phyloP scores from a whole-genome alignment of 108 stramenopile genomes.

The Nitzschia sp. region DNA sequence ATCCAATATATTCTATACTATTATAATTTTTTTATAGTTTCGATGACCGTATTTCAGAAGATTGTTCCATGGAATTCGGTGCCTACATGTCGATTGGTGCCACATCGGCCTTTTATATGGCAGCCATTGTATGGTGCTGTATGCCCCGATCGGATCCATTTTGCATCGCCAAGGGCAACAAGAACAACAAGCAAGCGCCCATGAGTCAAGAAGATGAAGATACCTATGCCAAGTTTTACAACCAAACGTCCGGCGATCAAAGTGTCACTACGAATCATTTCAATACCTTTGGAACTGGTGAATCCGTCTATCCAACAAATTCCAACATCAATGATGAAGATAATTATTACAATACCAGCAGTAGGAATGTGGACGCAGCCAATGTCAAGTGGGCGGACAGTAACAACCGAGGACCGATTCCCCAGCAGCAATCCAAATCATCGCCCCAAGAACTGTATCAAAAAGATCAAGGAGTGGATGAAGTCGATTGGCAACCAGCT shows the following conservation, averaged over 20 bases:
- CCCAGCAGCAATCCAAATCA: background rate
- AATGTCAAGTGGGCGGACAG: conserved; percentile 1
- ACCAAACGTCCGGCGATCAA: no score
- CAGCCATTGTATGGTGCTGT: conserved; percentile 10
- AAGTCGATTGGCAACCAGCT: background rate
- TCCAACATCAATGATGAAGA: background rate
- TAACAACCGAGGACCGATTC: conserved; percentile 3
- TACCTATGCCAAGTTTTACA: background rate
- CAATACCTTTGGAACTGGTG: background rate
- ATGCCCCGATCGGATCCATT: background rate
- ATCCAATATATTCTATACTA: no score
- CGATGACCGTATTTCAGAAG: background rate
- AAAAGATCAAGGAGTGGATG: background rate
- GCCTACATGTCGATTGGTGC: conserved; percentile 1
- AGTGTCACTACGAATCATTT: no score
- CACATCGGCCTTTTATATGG: conserved; percentile 5
- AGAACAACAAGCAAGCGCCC: background rate
- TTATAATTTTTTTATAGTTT: conserved; percentile 5
- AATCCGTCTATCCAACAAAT: background rate
- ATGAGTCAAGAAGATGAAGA: conserved; percentile 4
- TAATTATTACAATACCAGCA: background rate
- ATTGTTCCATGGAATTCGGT: conserved; percentile 1
- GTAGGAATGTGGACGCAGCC: background rate
- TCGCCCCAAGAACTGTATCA: background rate
- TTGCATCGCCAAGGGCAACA: background rate